phyloP scores from a whole-genome alignment of 2,329 filamentous ascomycete species.

The Cylindrodendrum hubeiense region DNA sequence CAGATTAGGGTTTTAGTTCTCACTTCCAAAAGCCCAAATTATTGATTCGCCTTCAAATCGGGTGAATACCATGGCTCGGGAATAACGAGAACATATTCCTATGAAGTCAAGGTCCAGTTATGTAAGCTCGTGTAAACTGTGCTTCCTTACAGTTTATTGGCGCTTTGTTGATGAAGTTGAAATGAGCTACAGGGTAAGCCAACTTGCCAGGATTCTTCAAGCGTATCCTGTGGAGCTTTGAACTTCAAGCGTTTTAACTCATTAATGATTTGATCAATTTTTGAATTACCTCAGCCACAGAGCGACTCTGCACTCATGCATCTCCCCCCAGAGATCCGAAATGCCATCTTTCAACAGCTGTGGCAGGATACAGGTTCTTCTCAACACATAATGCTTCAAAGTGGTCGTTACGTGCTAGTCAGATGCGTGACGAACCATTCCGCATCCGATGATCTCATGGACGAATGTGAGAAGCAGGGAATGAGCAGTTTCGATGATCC shows the following conservation, averaged over 20 bases:
- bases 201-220: background rate
- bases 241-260: background rate
- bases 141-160: background rate
- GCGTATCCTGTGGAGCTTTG: background rate
- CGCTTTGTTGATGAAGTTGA: background rate
- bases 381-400: conserved; percentile 8
- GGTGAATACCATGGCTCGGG: no score
- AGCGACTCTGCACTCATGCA: background rate
- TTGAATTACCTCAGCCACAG: background rate
- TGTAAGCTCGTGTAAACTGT: no score
- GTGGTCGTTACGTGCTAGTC: background rate
- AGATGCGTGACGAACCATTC: background rate
- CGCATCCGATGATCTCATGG: background rate
- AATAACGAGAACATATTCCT: no score
- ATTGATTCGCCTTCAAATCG: no score
- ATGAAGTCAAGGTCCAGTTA: no score
- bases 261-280: background rate
- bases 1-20: no score
- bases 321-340: background rate
- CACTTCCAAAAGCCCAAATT: no score
- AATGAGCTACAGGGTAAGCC: background rate
- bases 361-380: background rate
- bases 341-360: conserved; percentile 3
- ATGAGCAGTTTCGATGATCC: background rate
- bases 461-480: background rate